Conservation (phyloP, 768 basidiomycete genomes). For the Boletus rubescentipes region DNA sequence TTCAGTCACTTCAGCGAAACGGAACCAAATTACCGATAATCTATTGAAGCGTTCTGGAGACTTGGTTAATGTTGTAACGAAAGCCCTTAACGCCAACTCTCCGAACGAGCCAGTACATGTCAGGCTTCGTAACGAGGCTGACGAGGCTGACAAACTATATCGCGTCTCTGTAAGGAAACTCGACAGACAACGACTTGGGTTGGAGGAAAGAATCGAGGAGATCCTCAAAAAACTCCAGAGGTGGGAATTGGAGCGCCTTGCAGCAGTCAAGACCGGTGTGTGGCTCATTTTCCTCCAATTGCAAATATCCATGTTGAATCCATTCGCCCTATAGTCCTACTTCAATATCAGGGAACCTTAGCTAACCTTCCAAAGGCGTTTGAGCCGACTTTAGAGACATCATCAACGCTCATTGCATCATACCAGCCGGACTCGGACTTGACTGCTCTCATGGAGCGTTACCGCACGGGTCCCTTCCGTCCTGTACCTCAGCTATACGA, state of each 20-base stretch:
- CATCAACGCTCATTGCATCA: slow-evolving; percentile 72
- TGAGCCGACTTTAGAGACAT: slow-evolving; percentile 63
- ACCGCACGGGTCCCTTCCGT: slow-evolving; percentile 91
- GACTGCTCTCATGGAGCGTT: slow-evolving; percentile 84
- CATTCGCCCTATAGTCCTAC: slow-evolving; percentile 52
- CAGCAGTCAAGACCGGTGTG: slow-evolving; percentile 78
- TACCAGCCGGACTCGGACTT: slow-evolving; percentile 89
- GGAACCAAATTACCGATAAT: slow-evolving; percentile 47
- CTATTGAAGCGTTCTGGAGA: slow-evolving; percentile 68
- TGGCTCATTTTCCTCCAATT: slow-evolving; percentile 23
- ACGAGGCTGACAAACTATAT: slow-evolving; percentile 77
- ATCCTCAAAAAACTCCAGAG: slow-evolving; percentile 75
- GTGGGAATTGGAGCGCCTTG: slow-evolving; percentile 83
- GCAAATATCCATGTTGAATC: background rate
- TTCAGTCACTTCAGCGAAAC: slow-evolving; percentile 24
- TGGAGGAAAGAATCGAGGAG: slow-evolving; percentile 87
- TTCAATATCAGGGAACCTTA: slow-evolving; percentile 85
- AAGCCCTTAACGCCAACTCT: slow-evolving; percentile 54
- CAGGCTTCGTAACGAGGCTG: slow-evolving; percentile 72
- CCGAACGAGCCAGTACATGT: slow-evolving; percentile 65
- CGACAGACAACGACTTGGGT: slow-evolving; percentile 78
- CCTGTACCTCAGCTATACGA: slow-evolving; percentile 86
- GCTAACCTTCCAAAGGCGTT: slow-evolving; percentile 68
- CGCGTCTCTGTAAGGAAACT: slow-evolving; percentile 77
- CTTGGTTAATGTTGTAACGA: slow-evolving; percentile 69